Conservation (phyloP, 2,329 filamentous ascomycete species). For the Pseudocercospora fijiensis region DNA sequence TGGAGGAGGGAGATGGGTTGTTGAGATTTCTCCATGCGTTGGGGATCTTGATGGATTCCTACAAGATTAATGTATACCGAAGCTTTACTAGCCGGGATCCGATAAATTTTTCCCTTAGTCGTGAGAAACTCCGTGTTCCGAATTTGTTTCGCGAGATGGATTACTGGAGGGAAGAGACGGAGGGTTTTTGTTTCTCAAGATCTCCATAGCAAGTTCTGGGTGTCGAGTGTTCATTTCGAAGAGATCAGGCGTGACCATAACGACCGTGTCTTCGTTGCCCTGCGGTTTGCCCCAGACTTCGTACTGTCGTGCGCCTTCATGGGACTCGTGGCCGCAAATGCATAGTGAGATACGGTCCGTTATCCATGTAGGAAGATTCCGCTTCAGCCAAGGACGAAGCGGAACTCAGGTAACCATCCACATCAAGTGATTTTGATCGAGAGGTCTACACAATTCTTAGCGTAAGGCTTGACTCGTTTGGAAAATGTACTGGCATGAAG, state of each 20-base stretch:
- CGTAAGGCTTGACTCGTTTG: background rate
- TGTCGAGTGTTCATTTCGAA: conserved; percentile 32
- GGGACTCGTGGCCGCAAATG: conserved; percentile 34
- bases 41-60: conserved; percentile 33
- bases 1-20: conserved; percentile 2
- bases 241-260: conserved; percentile 27
- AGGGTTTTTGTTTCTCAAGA: conserved; percentile 40
- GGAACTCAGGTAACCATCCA: conserved; percentile 32
- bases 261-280: conserved; percentile 24
- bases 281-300: conserved; percentile 21
- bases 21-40: conserved; percentile 31
- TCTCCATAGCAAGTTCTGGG: conserved; percentile 27
- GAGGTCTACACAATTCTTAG: conserved; percentile 20
- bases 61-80: conserved; percentile 41
- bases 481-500: conserved; percentile 18
- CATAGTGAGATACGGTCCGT: conserved; percentile 26
- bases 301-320: conserved; percentile 24
- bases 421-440: conserved; percentile 31
- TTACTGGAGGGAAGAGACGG: conserved; percentile 43
- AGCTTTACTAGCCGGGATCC: conserved; percentile 38
- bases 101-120: conserved; percentile 30
- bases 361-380: conserved; percentile 24
- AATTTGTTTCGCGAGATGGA: conserved; percentile 41
- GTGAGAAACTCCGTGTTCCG: conserved; percentile 35
- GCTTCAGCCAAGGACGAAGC: conserved; percentile 24